phyloP scores from a whole-genome alignment of 371 early-diverging fungal genomes.

The Actinomortierella wolfii region DNA sequence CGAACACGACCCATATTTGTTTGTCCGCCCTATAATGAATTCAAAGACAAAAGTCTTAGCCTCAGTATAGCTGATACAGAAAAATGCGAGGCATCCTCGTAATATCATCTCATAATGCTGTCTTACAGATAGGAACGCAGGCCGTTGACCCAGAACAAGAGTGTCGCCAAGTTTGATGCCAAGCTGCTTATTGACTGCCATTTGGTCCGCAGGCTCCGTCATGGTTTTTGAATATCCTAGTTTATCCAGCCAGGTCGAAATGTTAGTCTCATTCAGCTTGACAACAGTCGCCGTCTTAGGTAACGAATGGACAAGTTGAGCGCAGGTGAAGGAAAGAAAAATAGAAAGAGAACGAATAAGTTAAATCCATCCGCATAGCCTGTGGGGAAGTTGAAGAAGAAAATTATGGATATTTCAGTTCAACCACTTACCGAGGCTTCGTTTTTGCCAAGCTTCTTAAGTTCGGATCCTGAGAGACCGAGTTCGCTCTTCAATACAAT shows the following conservation, averaged over 20 bases:
- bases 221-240: conserved; percentile 9
- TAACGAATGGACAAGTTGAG: conserved; percentile 3
- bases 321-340: conserved; percentile 8
- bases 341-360: not conserved
- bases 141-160: conserved; percentile 63
- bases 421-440: conserved; percentile 17
- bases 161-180: conserved; percentile 62
- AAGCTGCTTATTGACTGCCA: conserved; percentile 39
- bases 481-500: conserved; percentile 45
- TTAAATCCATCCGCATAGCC: too few species aligned
- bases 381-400: too few species aligned
- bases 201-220: conserved; percentile 10
- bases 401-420: too few species aligned
- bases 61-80: too few species aligned
- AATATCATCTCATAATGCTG: conserved; percentile 5
- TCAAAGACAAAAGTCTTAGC: too few species aligned
- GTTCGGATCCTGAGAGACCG: conserved; percentile 46
- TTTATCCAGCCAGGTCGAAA: conserved; percentile 59
- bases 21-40: conserved; percentile 62
- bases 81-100: too few species aligned
- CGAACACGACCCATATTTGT: conserved; percentile 80
- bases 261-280: conserved; percentile 61
- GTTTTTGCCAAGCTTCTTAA: conserved; percentile 18
- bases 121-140: conserved; percentile 58
- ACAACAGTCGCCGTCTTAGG: conserved; percentile 52